Evolutionary conservation across 1,284 basidiomycete species (phyloP).

Genomic region (Singerocomus rubriflavus): DNA sequence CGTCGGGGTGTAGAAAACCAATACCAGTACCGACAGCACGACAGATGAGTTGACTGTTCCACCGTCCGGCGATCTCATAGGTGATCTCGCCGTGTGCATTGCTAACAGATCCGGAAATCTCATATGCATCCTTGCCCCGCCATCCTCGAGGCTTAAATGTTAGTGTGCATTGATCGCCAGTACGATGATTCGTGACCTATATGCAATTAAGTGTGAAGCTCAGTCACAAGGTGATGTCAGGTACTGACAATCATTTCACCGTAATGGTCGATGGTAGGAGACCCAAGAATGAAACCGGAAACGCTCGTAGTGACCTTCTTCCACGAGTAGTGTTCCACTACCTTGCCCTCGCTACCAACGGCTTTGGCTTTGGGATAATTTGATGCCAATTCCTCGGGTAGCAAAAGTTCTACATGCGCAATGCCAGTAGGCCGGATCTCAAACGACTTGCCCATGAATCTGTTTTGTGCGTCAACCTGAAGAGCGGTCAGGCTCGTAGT

Average conservation of each 20-base stretch:
- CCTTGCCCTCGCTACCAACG: slow-evolving; percentile 43
- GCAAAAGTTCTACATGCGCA: slow-evolving; percentile 83
- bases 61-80: slow-evolving; percentile 94
- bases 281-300: slow-evolving; percentile 92
- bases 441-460: slow-evolving; percentile 94
- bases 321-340: slow-evolving; percentile 87
- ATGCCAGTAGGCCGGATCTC: slow-evolving; percentile 95
- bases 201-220: neutral
- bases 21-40: slow-evolving; percentile 65
- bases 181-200: slow-evolving; percentile 88
- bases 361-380: slow-evolving; percentile 54
- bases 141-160: slow-evolving; percentile 97
- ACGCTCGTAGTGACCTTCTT: slow-evolving; percentile 95
- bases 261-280: slow-evolving; percentile 95
- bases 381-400: slow-evolving; percentile 66
- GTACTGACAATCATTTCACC: slow-evolving; percentile 85
- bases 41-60: slow-evolving; percentile 94
- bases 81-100: slow-evolving; percentile 63
- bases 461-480: slow-evolving; percentile 88
- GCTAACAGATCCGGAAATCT: slow-evolving; percentile 85
- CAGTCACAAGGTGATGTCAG: neutral
- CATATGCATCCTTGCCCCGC: slow-evolving; percentile 88
- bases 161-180: slow-evolving; percentile 84
- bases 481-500: neutral
- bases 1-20: slow-evolving; percentile 76